Evolutionary conservation across 306 rosid species (phyloP), one percentile per base, ranked within the genome.

Genomic region (Dicorynia guianensis): DNA sequence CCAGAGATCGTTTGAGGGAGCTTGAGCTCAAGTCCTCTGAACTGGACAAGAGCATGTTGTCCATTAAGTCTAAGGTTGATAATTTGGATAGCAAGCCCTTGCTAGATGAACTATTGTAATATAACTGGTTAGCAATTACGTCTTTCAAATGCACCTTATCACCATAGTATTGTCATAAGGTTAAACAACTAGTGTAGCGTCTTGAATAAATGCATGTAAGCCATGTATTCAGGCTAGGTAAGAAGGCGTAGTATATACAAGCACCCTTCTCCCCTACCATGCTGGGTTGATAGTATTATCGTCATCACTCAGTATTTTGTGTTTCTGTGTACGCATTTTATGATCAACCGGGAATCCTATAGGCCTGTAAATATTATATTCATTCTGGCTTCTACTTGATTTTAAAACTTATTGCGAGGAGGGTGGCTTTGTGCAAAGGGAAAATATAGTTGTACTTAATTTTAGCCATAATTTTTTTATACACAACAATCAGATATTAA

Each of bases 21-120:
- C 82, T 93, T 39, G 88, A 93, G 85, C 82, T 77, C 64, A 82
- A 85, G 82, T 80, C 87, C 66, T 64, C 83, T 25, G 77, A 77
- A 61, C 70, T 91, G 63, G 81, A 65, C 30, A 82, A 91, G 65
- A 63, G 48, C 67, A 54, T 80, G 40, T 43, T 67, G 35, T 78
- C 87, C 7, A 64, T 87, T 49, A 82, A 75, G 84, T 87, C 91
- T 72, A 82, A 89, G 82, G 75, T 81, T 46, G 87, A 88, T 34
- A 61, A 47, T 80, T 63, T 84, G 71, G 71, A 15, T 13, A 60
- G 69, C 75, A 81, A 69, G 77, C 71, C 93, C 10, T 67, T 87
- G 80, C 25, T 89, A 36, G 87, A 86, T 81, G 84, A 85, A 74
- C 83, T 87, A 11, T 76, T 82, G 57, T 87, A 82, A 66, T 44